Base-by-base conservation (phyloP, 1,139 yeast species). In the Nakaseomyces delphensis region DNA sequence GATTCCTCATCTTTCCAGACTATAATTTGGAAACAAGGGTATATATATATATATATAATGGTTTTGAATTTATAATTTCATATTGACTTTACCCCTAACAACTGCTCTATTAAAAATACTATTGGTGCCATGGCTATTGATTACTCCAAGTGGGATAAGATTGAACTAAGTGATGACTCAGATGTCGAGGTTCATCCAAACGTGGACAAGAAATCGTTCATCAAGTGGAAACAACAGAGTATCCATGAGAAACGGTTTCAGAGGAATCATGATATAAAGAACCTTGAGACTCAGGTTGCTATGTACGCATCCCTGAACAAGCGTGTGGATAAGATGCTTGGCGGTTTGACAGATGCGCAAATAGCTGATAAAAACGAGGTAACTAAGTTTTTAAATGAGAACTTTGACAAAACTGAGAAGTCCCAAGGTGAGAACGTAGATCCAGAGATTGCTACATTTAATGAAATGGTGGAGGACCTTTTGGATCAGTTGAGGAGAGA, bases 161-260 rank as follows among this genome's bases (percentile, higher is more conserved):
- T 91, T 47, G 98, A 91, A 63, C 69, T 91, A 39, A 85, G 96
- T 14, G 99, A 91, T 60, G 99, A 91, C 62, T 85, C 96, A 5
- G 97, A 91, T 59, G 71, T 89, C 40, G 98, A 91, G 59, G 98
- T 89, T 8, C 99, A 93, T 62, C 99, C 98, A 46, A 93, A 93
- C 59, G 98, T 93, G 27, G 99, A 93, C 64, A 93, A 93, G 62
- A 71, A 70, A 40, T 87, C 97, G 1, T 89, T 93, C 55, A 85
- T 93, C 55, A 77, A 79, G 48, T 91, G 97, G 98, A 91, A 87
- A 61, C 99, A 93, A 66, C 82, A 95, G 58, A 96, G 89, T 56
- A 91, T 93, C 51, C 98, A 91, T 61, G 96, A 89, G 60, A 83
- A 89, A 65, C 79, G 99, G 48, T 76, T 73, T 38, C 85, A 84